Conservation (phyloP, 1,139 yeast genomes). For the Diutina catenulata region DNA sequence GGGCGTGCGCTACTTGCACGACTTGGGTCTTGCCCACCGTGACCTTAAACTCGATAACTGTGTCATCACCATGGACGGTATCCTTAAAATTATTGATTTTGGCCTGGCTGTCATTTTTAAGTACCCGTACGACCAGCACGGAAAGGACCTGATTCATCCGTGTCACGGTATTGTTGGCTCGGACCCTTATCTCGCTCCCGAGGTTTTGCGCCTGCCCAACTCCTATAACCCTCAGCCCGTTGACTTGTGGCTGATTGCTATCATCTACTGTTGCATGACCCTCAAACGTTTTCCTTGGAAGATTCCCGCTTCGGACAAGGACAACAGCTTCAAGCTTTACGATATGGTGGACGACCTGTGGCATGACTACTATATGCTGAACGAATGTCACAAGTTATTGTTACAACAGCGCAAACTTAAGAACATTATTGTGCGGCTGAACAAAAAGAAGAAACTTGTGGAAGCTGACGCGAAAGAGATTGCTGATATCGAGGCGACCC, state of each 20-base stretch:
- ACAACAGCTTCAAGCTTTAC: constrained; percentile 61
- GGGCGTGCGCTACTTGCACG: constrained; percentile 79
- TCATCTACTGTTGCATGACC: constrained; percentile 93
- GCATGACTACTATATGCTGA: constrained; percentile 41
- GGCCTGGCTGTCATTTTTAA: constrained; percentile 93
- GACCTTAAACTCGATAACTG: constrained; percentile 93
- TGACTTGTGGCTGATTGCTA: constrained; percentile 93
- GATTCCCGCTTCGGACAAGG: constrained; percentile 43
- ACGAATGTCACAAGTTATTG: constrained; percentile 36
- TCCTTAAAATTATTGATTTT: constrained; percentile 85
- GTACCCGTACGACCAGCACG: constrained; percentile 67
- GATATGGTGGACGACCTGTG: constrained; percentile 44
- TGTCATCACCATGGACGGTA: constrained; percentile 77
- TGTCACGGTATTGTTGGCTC: constrained; percentile 88
- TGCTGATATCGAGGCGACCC: constrained; percentile 3
- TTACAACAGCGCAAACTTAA: constrained; percentile 35
- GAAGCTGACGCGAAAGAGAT: constrained; percentile 9
- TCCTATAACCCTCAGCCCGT: constrained; percentile 82
- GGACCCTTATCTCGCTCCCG: constrained; percentile 97
- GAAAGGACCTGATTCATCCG: constrained; percentile 48
- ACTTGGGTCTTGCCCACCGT: constrained; percentile 87
- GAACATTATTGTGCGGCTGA: constrained; percentile 31
- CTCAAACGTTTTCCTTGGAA: constrained; percentile 68
- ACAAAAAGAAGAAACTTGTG: constrained; percentile 24
- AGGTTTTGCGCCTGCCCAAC: constrained; percentile 57